Conservation (phyloP, 1,139 yeast genomes). For the Entelexis sorbosivorans region DNA sequence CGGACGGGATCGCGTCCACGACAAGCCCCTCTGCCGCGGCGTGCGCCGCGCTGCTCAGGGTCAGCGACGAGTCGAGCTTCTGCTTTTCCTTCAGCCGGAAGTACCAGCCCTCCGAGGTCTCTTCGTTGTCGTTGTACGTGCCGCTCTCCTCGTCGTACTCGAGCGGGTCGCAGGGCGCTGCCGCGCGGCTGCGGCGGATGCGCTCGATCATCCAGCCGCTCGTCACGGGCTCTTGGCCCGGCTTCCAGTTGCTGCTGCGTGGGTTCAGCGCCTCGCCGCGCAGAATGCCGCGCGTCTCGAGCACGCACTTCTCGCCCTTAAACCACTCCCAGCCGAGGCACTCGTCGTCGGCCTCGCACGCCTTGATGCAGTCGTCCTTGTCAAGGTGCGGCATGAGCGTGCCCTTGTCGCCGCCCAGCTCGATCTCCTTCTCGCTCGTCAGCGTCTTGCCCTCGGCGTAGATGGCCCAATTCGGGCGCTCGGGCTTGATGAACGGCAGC, state of each 20-base stretch:
- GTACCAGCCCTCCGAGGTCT: constrained; percentile 16
- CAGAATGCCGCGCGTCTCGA: constrained; percentile 13
- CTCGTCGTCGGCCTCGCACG: constrained; percentile 23
- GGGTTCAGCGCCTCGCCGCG: constrained; percentile 19
- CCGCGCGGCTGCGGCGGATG: constrained; percentile 26
- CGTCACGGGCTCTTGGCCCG: neutral
- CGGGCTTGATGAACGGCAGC: constrained; percentile 25
- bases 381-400: constrained; percentile 10
- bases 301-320: constrained; percentile 17
- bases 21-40: constrained; percentile 1
- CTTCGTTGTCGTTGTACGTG: constrained; percentile 3
- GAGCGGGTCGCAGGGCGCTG: constrained; percentile 23
- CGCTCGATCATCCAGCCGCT: constrained; percentile 29
- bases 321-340: constrained; percentile 27
- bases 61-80: neutral
- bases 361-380: constrained; percentile 23
- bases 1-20: neutral
- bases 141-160: constrained; percentile 1
- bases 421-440: neutral
- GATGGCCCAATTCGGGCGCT: constrained; percentile 18
- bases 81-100: constrained; percentile 4
- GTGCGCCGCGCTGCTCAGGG: constrained; percentile 3
- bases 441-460: constrained; percentile 6
- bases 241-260: constrained; percentile 1
- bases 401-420: neutral